Evolutionary conservation across 2,329 filamentous ascomycete genomes (phyloP), one percentile per base, ranked within the genome.

Genomic region (Cytospora schulzeri): DNA sequence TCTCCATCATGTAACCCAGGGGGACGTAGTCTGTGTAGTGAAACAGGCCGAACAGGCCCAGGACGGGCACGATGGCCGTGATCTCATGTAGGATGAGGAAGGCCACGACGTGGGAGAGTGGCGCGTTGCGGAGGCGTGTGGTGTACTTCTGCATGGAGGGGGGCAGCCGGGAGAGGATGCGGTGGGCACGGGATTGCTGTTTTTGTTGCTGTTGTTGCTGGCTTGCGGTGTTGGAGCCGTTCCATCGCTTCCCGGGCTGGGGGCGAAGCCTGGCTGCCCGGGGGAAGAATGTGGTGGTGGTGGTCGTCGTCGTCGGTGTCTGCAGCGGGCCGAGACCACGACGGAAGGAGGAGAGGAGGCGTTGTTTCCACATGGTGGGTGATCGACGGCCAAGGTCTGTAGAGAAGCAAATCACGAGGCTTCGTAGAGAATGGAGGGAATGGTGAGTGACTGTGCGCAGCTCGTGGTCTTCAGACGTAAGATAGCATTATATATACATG

Each of bases 61-160:
- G 75, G 0, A 98, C 78, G 0, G 94, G 94, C 1, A 94, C 76
- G 14, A 97, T 79, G 12, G 95, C 94, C 0, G 95, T 98, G 53
- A 97, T 75, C 76, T 99, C 95, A 79, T 99, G 95, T 0, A 99
- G 83, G 48, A 97, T 80, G 14, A 98, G 81, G 75, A 99, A 99
- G 0, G 94, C 89, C 1, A 90, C 86, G 51, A 96, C 82, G 77
- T 97, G 92, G 1, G 91, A 91, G 53, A 93, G 76, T 0, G 95
- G 95, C 0, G 93, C 93, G 62, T 85, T 82, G 64, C 88, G 86
- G 3, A 99, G 85, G 0, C 87, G 86, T 1, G 80, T 77, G 0
- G 91, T 88, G 78, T 93, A 91, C 60, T 80, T 83, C 64, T 86
- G 90, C 15, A 96, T 82, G 66, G 87, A 88, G 5, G 73, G 78